These are phyloP conservation scores for Roridomyces roridus DNA, from an alignment of 768 basidiomycete species.

Conservation along the genomic window DNA sequence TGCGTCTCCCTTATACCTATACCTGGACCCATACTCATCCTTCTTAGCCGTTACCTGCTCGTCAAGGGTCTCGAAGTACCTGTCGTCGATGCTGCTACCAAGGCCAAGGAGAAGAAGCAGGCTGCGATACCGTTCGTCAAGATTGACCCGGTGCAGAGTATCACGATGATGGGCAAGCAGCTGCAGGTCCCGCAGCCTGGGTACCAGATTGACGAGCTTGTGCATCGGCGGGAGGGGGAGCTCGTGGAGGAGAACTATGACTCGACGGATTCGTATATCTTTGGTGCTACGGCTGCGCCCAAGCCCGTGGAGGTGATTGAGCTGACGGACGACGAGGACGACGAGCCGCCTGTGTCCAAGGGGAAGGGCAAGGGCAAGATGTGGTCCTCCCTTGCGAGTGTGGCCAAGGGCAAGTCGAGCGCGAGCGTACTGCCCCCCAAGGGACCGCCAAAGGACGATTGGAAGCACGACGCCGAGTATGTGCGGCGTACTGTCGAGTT, in stretches of 20 bases:
- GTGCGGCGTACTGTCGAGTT: slow-evolving; percentile 49
- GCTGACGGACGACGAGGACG: slow-evolving; percentile 29
- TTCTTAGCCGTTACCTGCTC: slow-evolving; percentile 64
- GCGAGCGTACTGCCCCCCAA: slow-evolving; percentile 19
- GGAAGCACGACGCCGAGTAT: slow-evolving; percentile 61
- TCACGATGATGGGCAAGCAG: slow-evolving; percentile 41
- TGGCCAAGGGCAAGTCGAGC: slow-evolving; percentile 16
- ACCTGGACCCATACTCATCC: not conserved
- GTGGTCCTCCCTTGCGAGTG: slow-evolving; percentile 9
- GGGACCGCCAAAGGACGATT: slow-evolving; percentile 47
- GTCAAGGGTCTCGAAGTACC: slow-evolving; percentile 38
- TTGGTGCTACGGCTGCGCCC: slow-evolving; percentile 34
- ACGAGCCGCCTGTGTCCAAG: slow-evolving; percentile 24
- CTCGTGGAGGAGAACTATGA: slow-evolving; percentile 52
- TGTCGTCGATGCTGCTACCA: not conserved
- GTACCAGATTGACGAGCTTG: slow-evolving; percentile 56
- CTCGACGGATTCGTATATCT: slow-evolving; percentile 54
- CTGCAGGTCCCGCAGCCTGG: slow-evolving; percentile 66
- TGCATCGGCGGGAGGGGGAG: slow-evolving; percentile 47
- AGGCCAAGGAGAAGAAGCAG: slow-evolving; percentile 23
- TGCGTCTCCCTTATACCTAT: slow-evolving; percentile 31
- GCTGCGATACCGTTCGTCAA: slow-evolving; percentile 44
- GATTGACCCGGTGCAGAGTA: slow-evolving; percentile 55
- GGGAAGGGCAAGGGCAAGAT: slow-evolving; percentile 23
- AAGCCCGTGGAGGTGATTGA: slow-evolving; percentile 24